These are phyloP conservation scores for Sporothrix pseudoabietina DNA, from an alignment of 2,329 filamentous ascomycete species.

Conservation along the genomic window DNA sequence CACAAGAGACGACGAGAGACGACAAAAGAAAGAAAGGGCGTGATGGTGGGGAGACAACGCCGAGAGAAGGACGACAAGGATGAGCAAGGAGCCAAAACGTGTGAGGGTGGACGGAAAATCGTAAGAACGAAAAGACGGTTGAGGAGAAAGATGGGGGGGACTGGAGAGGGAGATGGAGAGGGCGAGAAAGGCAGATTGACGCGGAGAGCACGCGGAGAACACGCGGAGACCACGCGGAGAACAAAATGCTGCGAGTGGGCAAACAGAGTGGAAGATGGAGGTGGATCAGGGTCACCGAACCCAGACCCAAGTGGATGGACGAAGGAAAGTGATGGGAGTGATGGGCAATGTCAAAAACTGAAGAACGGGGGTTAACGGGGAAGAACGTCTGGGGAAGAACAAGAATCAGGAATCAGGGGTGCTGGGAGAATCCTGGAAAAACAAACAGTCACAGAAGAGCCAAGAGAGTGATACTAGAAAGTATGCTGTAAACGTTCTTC, in stretches of 20 bases:
- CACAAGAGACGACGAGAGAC: too few species aligned
- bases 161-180: neutral
- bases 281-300: neutral
- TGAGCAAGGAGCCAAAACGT: neutral
- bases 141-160: neutral
- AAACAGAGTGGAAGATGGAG: neutral
- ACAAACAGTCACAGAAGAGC: neutral
- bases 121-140: neutral
- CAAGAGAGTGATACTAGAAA: too few species aligned
- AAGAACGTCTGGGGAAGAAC: neutral
- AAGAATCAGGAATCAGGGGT: neutral
- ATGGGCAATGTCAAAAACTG: too few species aligned
- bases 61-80: too few species aligned
- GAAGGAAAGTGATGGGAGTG: too few species aligned
- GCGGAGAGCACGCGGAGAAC: neutral
- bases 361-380: too few species aligned
- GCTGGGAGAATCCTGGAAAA: neutral
- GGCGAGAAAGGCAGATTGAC: neutral
- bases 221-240: neutral
- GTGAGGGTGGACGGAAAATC: neutral
- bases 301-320: neutral
- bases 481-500: conserved; percentile 15
- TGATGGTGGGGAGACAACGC: neutral
- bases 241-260: neutral
- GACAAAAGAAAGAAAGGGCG: neutral